A percentile compares a stretch with the other conserved stretches of the same genome.
These are phyloP conservation scores for Silybum marianum DNA, from an alignment of 129 eudicot genomes.

Conservation along the genomic window DNA sequence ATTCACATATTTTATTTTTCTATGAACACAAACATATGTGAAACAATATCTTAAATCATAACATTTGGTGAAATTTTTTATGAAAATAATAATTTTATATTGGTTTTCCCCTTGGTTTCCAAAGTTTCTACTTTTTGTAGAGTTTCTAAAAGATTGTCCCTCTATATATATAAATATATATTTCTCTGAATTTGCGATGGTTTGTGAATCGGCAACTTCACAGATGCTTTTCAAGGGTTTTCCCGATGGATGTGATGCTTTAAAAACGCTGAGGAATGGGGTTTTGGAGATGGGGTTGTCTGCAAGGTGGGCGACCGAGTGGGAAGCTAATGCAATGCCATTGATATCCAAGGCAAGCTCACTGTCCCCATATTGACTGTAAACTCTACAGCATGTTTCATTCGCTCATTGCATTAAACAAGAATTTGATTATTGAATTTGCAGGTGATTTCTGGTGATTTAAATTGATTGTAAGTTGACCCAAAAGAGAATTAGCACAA, in stretches of 20 bases:
- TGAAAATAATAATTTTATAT: no score
- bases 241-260: constrained; percentile 64
- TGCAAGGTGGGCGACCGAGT: constrained; percentile 81
- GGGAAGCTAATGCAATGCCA: constrained; percentile 92
- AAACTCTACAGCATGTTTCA: neutral
- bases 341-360: constrained; percentile 68
- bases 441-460: constrained; percentile 59
- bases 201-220: neutral
- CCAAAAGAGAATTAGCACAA: neutral
- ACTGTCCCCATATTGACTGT: neutral
- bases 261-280: constrained; percentile 56
- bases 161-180: no score
- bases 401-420: neutral
- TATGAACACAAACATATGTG: no score
- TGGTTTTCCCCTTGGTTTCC: no score
- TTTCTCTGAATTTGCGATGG: neutral
- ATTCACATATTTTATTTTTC: no score
- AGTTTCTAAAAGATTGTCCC: no score
- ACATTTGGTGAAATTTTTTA: no score
- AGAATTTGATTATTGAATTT: constrained; percentile 11
- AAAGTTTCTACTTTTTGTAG: no score
- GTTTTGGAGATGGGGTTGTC: constrained; percentile 63
- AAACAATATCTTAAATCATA: no score
- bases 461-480: constrained; percentile 26
- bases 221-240: constrained; percentile 94